Conservation (phyloP, 2,329 filamentous ascomycete genomes). For the Sporothrix pseudoabietina region DNA sequence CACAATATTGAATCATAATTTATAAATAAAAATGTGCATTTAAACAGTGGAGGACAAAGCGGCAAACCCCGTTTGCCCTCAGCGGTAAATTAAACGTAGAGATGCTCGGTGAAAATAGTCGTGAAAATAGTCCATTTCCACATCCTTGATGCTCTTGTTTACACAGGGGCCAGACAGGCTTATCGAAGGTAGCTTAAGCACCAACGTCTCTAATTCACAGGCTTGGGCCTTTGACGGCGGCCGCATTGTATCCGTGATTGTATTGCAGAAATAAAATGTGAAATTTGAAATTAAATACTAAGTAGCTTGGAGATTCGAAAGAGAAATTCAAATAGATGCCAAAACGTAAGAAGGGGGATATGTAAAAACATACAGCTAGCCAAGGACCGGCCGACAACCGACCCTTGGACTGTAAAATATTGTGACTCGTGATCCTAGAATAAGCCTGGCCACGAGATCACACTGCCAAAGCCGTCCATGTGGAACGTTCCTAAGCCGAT, state of each 20-base stretch:
- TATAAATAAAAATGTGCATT: background rate
- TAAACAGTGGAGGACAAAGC: background rate
- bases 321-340: background rate
- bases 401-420: background rate
- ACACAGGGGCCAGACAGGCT: too few relatives aligned
- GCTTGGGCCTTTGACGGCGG: too few relatives aligned
- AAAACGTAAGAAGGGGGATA: background rate
- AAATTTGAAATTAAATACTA: too few relatives aligned
- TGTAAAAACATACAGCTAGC: background rate
- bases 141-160: background rate
- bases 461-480: background rate
- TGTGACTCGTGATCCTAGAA: background rate
- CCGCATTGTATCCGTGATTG: too few relatives aligned
- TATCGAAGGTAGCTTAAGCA: background rate
- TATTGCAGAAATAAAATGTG: too few relatives aligned
- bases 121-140: background rate
- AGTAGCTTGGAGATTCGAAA: too few relatives aligned
- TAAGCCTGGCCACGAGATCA: background rate
- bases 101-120: background rate
- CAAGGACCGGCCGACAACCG: background rate
- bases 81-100: background rate
- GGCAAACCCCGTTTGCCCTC: background rate
- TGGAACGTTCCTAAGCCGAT: background rate
- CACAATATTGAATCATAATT: background rate
- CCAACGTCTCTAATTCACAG: background rate